Evolutionary conservation across 148 eudicot genomes (phyloP), one percentile per base, ranked within the genome.

Genomic region (Rhododendron mucronatum): DNA sequence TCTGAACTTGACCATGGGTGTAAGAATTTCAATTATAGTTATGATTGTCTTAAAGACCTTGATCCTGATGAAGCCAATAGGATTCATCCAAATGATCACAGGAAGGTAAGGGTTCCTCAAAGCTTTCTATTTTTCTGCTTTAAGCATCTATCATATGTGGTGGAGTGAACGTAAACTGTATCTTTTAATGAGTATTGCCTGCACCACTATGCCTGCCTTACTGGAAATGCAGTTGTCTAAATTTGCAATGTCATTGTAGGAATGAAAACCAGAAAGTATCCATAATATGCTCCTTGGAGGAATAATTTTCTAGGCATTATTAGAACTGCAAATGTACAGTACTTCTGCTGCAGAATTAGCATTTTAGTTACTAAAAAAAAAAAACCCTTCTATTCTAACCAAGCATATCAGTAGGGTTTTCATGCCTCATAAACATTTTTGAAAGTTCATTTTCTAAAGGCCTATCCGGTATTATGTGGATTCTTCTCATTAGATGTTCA

Each of bases 1-100:
- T 33, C 21, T 89, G 93, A 87, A 77, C 67, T 14, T 82, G 92
- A 86, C 47, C 23, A 30, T 33, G 87, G 21, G 61, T 76, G 78
- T 73, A 95, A 69, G 65, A 79, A 82, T 83, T 73, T 75, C 41
- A 63, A 41, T 65, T 89, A 86, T 87, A 91, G 91, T 85, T 94
- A 30, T 30, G 30, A 30, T 30, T 30, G 30, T 30, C 30, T 30
- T 30, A 93, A 87, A 85, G 93, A 89, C 21, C 84, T 97, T 75
- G 98, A 97, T 93, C 95, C 98, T 51, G 90, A 88, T 86, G 95
- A 98, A 84, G 98, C 99, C 39, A 93, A 93, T 88, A 92, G 99
- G 91, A 88, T 96, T 87, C 97, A 95, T 88, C 99, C 98, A 81
- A 96, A 96, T 91, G 98, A 97, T 89, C 91, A 89, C 23, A 91